A percentile compares a stretch with the other conserved stretches of the same genome.
Evolutionary conservation across 106 monocot species (phyloP).

Genomic region (Dendrobium chrysotoxum): DNA sequence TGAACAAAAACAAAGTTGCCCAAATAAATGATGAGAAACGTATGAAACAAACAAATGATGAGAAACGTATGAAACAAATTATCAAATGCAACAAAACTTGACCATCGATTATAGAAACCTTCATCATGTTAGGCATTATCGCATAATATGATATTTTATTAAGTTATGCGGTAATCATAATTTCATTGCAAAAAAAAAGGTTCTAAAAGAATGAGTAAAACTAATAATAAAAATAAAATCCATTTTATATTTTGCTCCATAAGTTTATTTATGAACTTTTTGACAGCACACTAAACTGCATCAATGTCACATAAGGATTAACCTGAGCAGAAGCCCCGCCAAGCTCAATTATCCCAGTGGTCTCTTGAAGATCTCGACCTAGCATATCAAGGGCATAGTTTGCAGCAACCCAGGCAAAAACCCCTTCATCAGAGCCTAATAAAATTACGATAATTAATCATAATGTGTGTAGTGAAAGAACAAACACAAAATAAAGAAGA

Average conservation of each 20-base stretch:
- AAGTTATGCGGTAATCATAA: neutral
- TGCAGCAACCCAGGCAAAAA: slow-evolving; percentile 94
- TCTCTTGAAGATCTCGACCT: slow-evolving; percentile 69
- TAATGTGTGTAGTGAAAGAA: neutral
- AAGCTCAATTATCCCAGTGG: slow-evolving; percentile 92
- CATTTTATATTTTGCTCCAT: neutral
- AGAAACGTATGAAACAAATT: too few species aligned
- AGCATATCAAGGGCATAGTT: slow-evolving; percentile 91
- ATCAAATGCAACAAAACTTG: too few species aligned
- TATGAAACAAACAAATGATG: too few species aligned
- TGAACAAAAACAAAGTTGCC: too few species aligned
- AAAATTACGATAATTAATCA: neutral
- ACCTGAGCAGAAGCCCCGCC: slow-evolving; percentile 99
- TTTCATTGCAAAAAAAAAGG: neutral
- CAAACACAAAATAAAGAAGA: neutral
- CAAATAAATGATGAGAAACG: too few species aligned
- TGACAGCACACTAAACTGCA: neutral
- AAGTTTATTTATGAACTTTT: neutral
- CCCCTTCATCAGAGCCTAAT: slow-evolving; percentile 82
- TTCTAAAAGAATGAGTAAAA: neutral
- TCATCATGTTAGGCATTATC: too few species aligned
- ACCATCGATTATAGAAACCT: too few species aligned
- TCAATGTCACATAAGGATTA: neutral
- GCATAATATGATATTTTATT: too few species aligned
- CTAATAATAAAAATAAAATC: neutral